Conservation (phyloP, 192 early-diverging fungal species). For the Entomortierella lignicola region DNA sequence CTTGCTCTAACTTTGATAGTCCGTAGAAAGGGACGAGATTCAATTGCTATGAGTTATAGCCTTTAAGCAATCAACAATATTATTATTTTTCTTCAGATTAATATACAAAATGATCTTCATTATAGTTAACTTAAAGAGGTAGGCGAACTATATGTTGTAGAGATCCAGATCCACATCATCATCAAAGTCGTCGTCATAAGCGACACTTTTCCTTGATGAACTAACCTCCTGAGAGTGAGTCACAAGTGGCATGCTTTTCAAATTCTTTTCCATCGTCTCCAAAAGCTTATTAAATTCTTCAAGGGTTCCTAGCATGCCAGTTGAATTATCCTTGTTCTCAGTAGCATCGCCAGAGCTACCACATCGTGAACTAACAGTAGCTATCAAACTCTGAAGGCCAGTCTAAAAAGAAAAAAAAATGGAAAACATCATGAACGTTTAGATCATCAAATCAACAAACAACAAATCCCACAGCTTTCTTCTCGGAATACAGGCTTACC, state of each 20-base stretch:
- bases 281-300: conserved; percentile 35
- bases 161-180: conserved; percentile 8
- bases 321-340: neutral
- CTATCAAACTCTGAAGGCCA: conserved; percentile 38
- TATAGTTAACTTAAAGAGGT: too few species aligned
- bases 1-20: too few species aligned
- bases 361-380: conserved; percentile 31
- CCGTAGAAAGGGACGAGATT: too few species aligned
- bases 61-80: too few species aligned
- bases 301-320: conserved; percentile 35
- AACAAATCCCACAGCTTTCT: neutral
- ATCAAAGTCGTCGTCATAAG: conserved; percentile 4
- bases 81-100: too few species aligned
- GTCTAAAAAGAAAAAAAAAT: conserved; percentile 16
- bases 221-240: conserved; percentile 7
- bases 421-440: too few species aligned
- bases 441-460: neutral
- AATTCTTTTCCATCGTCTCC: conserved; percentile 22
- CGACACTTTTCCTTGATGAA: neutral
- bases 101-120: too few species aligned
- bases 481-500: conserved; percentile 2
- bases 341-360: neutral
- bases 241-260: conserved; percentile 4
- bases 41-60: too few species aligned
- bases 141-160: neutral